Evolutionary conservation across 495 filamentous ascomycete species (phyloP), one percentile per base, ranked within the genome.

Genomic region (Hapsidospora chrysogenum): DNA sequence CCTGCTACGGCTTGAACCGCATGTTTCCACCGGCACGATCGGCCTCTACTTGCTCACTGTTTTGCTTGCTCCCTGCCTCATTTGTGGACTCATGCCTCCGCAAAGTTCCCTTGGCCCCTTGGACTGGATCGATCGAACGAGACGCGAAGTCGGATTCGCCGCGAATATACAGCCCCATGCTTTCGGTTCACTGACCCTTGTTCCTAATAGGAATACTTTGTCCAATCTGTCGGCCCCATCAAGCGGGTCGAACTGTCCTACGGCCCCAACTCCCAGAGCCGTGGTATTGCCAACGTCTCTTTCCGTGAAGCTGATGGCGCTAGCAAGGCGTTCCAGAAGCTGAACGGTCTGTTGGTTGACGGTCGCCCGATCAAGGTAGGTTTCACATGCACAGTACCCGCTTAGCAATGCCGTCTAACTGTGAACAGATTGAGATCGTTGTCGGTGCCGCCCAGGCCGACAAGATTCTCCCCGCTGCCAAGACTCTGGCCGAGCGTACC

Each of bases 271-370:
- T 86, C 89, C 33, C 68, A 68, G 20, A 95, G 86, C 68, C 82
- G 85, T 54, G 89, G 89, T 36, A 76, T 85, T 44, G 83, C 85
- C 32, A 60, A 57, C 22, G 60, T 68, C 38, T 59, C 56, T 14
- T 97, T 96, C 62, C 58, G 52, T 49, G 80, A 81, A 41, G 54
- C 74, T 11, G 79, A 78, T 41, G 79, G 76, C 31, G 92, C 85
- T 34, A 70, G 66, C 46, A 81, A 85, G 55, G 89, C 92, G 18
- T 74, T 78, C 37, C 68, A 74, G 46, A 66, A 72, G n/a, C 64
- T 87, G 38, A 89, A 95, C 46, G 83, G 83, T 37, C 69, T 94
- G 36, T 69, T 83, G 13, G 82, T 97, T 35, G 89, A 97, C 55
- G 74, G 75, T 40, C 72, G 76, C 33, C 82, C 85, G 6, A 86